phyloP scores from a whole-genome alignment of 1,139 yeast species.

The Taphrina populina region DNA sequence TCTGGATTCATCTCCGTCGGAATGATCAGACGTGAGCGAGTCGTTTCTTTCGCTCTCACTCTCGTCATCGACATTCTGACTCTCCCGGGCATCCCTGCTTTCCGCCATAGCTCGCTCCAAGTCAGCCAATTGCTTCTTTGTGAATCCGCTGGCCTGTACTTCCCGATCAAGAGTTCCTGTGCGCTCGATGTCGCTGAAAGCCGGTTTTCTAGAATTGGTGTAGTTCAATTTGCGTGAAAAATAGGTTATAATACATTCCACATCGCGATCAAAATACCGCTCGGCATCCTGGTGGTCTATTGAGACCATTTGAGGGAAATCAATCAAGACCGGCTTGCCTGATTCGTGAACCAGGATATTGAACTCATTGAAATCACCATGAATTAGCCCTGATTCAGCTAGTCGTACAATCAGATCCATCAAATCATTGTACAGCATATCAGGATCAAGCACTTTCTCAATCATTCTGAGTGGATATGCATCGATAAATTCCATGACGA shows the following conservation, averaged over 20 bases:
- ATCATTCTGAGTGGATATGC: constrained; percentile 66
- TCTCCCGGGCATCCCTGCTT: constrained; percentile 46
- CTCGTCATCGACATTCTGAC: too few species aligned
- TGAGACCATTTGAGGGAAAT: constrained; percentile 97
- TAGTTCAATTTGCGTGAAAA: constrained; percentile 77
- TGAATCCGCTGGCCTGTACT: constrained; percentile 81
- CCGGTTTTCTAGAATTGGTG: constrained; percentile 76
- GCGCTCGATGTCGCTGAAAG: constrained; percentile 68
- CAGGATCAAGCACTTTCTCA: constrained; percentile 50
- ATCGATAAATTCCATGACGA: constrained; percentile 83
- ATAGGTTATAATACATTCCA: constrained; percentile 79
- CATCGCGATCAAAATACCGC: constrained; percentile 84
- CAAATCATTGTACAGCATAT: constrained; percentile 72
- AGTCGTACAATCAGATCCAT: constrained; percentile 82
- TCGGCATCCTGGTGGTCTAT: constrained; percentile 88
- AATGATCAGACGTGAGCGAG: too few species aligned
- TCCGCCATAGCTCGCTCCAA: constrained; percentile 54
- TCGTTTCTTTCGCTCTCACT: constrained; percentile 41
- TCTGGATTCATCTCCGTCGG: too few species aligned
- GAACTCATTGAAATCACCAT: constrained; percentile 96
- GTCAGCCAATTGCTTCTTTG: constrained; percentile 68
- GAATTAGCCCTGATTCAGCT: constrained; percentile 86
- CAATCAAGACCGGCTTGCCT: constrained; percentile 71
- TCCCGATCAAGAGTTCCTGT: constrained; percentile 67
- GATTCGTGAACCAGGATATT: constrained; percentile 74